Evolutionary conservation across 768 basidiomycete genomes (phyloP), one percentile per base, ranked within the genome.

Genomic region (Tephrocybe sp.): DNA sequence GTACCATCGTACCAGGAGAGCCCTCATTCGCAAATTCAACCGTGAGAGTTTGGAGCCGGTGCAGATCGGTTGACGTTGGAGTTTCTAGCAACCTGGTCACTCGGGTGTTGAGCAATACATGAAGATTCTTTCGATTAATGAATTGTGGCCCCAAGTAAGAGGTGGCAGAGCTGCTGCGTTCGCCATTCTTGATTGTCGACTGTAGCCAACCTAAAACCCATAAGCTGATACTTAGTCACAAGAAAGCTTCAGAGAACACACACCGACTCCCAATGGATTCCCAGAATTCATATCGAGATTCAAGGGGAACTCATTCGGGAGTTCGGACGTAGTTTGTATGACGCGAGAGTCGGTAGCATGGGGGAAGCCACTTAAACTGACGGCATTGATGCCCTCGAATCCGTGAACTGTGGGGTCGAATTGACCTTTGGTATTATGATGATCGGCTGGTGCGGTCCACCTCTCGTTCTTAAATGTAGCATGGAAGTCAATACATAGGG

Each of bases 221-320:
- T 36, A 7, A 5, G 15, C 17, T n/a, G 15, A 36, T 14, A n/a
- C n/a, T n/a, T n/a, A 8, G 34, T 36, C 34, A 15, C 6, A 36
- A 8, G 5, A 36, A 36, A 36, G 6, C 15, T n/a, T 7, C 17
- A 17, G 17, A 36, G 15, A 14, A 4, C 14, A 17, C 68, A 45
- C 30, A 75, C 77, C 70, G 36, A 76, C 45, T 4, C 78, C 78
- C 8, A 76, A 46, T 0, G 69, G 68, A 8, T 57, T 62, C 10
- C 79, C 78, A 23, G 69, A 67, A 54, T 78, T 77, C 48, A 65
- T 64, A 56, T 79, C 79, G 12, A 61, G 26, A 53, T 73, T 74
- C 53, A 63, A 77, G 3, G 71, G 65, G 51, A 72, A 78, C 40
- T 71, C 68, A 8, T 64, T 58, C 0, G 60, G 51, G 6, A 75